Base-by-base conservation (phyloP, 257 asterid species). In the Perilla frutescens region DNA sequence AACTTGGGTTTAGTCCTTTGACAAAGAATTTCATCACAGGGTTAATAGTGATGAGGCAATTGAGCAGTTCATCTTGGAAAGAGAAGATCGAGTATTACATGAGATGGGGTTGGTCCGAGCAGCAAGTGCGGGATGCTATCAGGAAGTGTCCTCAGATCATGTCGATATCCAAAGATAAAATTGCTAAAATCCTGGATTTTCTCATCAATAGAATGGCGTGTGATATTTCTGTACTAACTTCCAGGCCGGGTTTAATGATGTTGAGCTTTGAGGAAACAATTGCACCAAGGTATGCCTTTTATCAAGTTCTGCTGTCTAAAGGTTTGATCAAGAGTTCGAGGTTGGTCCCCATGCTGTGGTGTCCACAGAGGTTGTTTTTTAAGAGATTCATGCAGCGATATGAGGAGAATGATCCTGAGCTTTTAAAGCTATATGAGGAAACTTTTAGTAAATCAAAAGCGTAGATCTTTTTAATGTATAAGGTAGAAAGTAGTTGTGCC, bases 261-360 rank as follows among this genome's bases (percentile, higher is more conserved):
- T 14, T 54, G 15, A 78, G 87, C 72, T 67, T 83, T 53, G 64
- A 78, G 71, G 47, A 41, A 50, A 75, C 41, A 15, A 64, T 84
- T 32, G 73, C 36, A 20, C 81, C 85, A 7, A 79, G 85, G 70
- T 72, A 76, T 71, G 68, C 47, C 3, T 72, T 64, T 15, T 76
- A 72, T 53, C 66, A 68, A 41, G 65, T 26, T 49, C 66, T 78
- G 63, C 2, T 53, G 77, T 71, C 70, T 0, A 65, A 69, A 58
- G 85, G 83, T 51, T 63, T 78, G 57, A 49, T 75, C 63, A 34
- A 47, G 40, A 44, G 50, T 6, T 37, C 32, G 29, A 41, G 66
- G 72, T n/a, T 75, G 31, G 2, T 10, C 55, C 2, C 15, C 26
- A 39, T 73, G 71, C 45, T 62, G 6, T 13, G 3, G 3, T 73